These are phyloP conservation scores for Soucietia sequanensis DNA, from an alignment of 805 yeast genomes.

Conservation along the genomic window DNA sequence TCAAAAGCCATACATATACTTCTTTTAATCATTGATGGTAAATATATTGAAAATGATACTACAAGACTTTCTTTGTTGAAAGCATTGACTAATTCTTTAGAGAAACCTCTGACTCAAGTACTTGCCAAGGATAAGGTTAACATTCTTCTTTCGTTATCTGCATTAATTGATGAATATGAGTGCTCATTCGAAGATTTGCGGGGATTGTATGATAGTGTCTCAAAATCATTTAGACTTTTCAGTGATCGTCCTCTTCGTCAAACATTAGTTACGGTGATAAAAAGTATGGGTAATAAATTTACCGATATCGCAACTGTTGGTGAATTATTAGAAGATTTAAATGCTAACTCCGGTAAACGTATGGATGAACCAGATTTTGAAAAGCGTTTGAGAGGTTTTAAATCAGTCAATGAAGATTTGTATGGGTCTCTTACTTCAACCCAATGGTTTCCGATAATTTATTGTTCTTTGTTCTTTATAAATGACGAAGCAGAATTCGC, in stretches of 20 bases:
- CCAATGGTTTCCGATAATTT: slow-evolving; percentile 81
- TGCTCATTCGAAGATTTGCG: slow-evolving; percentile 52
- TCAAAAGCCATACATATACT: slow-evolving; percentile 52
- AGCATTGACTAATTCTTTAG: slow-evolving; percentile 60
- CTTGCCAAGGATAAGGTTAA: slow-evolving; percentile 52
- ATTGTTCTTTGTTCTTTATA: slow-evolving; percentile 66
- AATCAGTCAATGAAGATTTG: slow-evolving; percentile 55
- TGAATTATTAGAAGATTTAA: slow-evolving; percentile 58
- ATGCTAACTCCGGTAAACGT: slow-evolving; percentile 61
- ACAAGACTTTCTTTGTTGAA: slow-evolving; percentile 53
- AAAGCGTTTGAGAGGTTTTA: slow-evolving; percentile 66
- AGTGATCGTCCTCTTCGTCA: slow-evolving; percentile 62
- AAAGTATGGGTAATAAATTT: slow-evolving; percentile 55
- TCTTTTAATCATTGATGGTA: slow-evolving; percentile 53
- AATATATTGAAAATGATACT: slow-evolving; percentile 53
- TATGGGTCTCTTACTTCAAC: slow-evolving; percentile 43
- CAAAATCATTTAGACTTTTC: slow-evolving; percentile 59
- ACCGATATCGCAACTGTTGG: slow-evolving; percentile 45
- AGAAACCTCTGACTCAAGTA: slow-evolving; percentile 53
- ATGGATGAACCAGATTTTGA: slow-evolving; percentile 80
- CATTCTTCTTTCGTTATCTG: slow-evolving; percentile 55
- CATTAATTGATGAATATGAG: slow-evolving; percentile 52
- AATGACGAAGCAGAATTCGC: slow-evolving; percentile 79
- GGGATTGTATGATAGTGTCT: slow-evolving; percentile 47
- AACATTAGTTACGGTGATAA: slow-evolving; percentile 59